A percentile compares a stretch with the other conserved stretches of the same genome.
Evolutionary conservation across 306 rosid species (phyloP).

Genomic region (Ceratonia siliqua): DNA sequence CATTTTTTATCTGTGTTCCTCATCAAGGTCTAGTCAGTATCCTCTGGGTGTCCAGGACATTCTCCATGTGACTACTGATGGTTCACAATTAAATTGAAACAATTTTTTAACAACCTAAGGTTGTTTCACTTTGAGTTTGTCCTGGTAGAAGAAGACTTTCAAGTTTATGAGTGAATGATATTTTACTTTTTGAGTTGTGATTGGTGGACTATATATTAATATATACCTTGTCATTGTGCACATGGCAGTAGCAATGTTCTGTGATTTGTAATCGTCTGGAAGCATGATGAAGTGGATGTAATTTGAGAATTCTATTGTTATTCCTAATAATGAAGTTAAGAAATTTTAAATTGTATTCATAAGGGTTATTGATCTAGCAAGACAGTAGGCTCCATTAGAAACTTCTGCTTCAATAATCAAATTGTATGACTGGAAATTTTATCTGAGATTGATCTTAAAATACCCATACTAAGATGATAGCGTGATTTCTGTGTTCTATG

Average conservation of each 20-base stretch:
- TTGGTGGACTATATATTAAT: too few relatives aligned
- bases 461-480: too few relatives aligned
- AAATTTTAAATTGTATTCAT: background rate
- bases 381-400: background rate
- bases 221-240: too few relatives aligned
- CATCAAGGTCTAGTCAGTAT: background rate
- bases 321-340: conserved; percentile 1
- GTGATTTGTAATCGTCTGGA: background rate
- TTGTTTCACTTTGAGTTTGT: background rate
- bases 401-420: background rate
- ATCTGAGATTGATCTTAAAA: background rate
- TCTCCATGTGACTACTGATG: background rate
- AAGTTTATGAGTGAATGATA: background rate
- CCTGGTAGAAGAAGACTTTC: background rate
- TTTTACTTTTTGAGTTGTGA: background rate
- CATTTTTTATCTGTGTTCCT: background rate
- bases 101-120: background rate
- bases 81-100: conserved; percentile 5
- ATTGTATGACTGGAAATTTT: background rate
- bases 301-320: background rate
- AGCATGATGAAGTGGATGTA: background rate
- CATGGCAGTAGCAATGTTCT: background rate
- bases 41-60: too few relatives aligned
- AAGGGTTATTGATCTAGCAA: background rate
- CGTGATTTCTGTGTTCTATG: background rate